phyloP scores from a whole-genome alignment of 768 basidiomycete genomes.

The Hebeloma cylindrosporum region DNA sequence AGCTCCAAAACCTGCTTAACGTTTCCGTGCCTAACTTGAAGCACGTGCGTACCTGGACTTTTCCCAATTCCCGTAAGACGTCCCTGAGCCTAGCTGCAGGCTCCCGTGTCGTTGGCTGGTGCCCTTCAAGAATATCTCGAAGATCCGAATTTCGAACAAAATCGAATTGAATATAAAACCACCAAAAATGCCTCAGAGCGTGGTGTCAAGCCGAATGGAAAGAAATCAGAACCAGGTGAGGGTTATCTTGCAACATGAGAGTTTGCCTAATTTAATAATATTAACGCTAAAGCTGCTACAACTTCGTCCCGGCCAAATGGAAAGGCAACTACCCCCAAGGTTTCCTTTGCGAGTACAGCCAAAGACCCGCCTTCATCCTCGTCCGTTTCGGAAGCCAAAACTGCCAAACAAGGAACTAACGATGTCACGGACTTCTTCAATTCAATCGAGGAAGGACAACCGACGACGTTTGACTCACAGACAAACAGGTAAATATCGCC shows the following conservation, averaged over 20 bases:
- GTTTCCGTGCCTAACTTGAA: slow-evolving; percentile 93
- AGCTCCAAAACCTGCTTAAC: slow-evolving; percentile 89
- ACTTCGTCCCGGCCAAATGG: slow-evolving; percentile 3
- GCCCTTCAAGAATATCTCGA: slow-evolving; percentile 94
- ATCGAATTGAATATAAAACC: slow-evolving; percentile 86
- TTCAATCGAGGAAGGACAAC: slow-evolving; percentile 81
- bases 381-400: slow-evolving; percentile 15
- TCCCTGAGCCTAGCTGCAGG: slow-evolving; percentile 46
- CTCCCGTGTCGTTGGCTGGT: slow-evolving; percentile 91
- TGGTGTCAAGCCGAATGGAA: slow-evolving; percentile 21
- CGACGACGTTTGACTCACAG: slow-evolving; percentile 67
- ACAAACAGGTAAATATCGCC: slow-evolving; percentile 48
- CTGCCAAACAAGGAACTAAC: slow-evolving; percentile 41
- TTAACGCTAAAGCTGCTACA: slow-evolving; percentile 7
- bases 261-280: not conserved
- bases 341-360: slow-evolving; percentile 10
- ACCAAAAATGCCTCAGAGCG: slow-evolving; percentile 69
- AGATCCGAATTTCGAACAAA: slow-evolving; percentile 96
- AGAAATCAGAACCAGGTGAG: slow-evolving; percentile 32
- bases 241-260: not conserved
- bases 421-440: slow-evolving; percentile 82
- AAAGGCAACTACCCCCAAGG: slow-evolving; percentile 13
- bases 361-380: slow-evolving; percentile 17
- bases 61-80: not conserved
- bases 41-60: slow-evolving; percentile 54